These are phyloP conservation scores for Lizonia empirigonia DNA, from an alignment of 2,329 filamentous ascomycete genomes.

Conservation along the genomic window DNA sequence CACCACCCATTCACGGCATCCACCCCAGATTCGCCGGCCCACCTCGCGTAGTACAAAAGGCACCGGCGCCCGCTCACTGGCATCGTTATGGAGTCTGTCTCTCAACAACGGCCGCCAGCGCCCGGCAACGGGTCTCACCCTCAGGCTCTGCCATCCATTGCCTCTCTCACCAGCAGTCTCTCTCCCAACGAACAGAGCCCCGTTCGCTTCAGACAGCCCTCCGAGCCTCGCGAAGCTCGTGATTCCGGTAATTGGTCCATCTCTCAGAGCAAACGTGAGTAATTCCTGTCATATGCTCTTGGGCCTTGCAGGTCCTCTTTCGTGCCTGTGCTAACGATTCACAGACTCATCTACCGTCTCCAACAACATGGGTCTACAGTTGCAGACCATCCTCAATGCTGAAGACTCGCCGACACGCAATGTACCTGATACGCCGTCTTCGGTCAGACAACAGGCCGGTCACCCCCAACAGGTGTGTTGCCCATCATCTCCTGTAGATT, in stretches of 20 bases:
- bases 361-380: constrained; percentile 56
- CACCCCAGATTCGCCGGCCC: constrained; percentile 13
- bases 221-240: constrained; percentile 57
- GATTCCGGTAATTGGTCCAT: constrained; percentile 66
- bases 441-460: constrained; percentile 43
- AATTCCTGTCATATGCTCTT: constrained; percentile 10
- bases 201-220: constrained; percentile 39
- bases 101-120: constrained; percentile 35
- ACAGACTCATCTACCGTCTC: constrained; percentile 51
- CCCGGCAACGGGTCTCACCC: constrained; percentile 36
- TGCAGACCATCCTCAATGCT: constrained; percentile 56
- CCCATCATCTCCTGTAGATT: constrained; percentile 21
- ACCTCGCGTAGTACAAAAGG: constrained; percentile 16
- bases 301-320: background rate
- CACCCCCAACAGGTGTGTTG: constrained; percentile 36
- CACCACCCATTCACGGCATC: constrained; percentile 26
- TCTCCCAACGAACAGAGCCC: constrained; percentile 43
- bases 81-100: constrained; percentile 37
- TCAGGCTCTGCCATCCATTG: constrained; percentile 48
- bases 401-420: constrained; percentile 56
- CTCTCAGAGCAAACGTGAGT: constrained; percentile 62
- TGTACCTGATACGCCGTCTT: constrained; percentile 52
- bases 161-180: constrained; percentile 45
- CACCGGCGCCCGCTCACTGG: constrained; percentile 11
- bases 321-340: constrained; percentile 15